Evolutionary conservation across 345 rosid genomes (phyloP).

Genomic region (Aurinia saxatilis): DNA sequence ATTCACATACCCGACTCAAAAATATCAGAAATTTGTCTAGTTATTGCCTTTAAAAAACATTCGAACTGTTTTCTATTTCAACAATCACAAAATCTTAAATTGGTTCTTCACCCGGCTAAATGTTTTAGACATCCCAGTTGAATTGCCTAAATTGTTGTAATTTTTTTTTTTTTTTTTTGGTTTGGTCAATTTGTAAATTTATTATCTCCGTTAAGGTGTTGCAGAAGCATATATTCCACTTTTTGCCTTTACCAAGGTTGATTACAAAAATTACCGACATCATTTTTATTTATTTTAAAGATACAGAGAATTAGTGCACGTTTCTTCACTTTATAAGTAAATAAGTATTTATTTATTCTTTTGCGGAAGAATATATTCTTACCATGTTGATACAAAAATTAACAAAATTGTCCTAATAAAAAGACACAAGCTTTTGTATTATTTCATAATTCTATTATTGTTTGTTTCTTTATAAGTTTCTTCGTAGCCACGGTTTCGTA

Average conservation of each 20-base stretch:
- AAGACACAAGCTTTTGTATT: too few relatives aligned
- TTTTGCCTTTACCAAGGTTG: background rate
- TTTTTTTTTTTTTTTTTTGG: too few relatives aligned
- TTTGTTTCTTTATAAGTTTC: background rate
- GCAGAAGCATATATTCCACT: background rate
- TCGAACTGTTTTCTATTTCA: background rate
- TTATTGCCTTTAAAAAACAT: background rate
- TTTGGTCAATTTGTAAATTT: too few relatives aligned
- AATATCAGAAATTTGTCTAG: background rate
- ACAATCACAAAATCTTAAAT: background rate
- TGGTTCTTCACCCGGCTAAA: background rate
- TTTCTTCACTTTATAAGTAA: background rate
- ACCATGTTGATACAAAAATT: too few relatives aligned
- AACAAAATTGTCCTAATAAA: too few relatives aligned
- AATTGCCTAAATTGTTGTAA: background rate
- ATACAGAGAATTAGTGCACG: background rate
- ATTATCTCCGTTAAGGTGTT: background rate
- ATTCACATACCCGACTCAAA: background rate
- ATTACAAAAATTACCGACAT: background rate
- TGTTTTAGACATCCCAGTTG: background rate
- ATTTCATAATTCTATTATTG: too few relatives aligned
- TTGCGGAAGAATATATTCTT: too few relatives aligned
- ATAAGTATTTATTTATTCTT: background rate
- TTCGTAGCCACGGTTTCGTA: slow-evolving; percentile 13
- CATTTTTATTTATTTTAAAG: background rate